Percentiles rank a stretch among this genome's conserved stretches.
Conservation (phyloP, 495 filamentous ascomycete genomes). For the Xylaria scruposa region DNA sequence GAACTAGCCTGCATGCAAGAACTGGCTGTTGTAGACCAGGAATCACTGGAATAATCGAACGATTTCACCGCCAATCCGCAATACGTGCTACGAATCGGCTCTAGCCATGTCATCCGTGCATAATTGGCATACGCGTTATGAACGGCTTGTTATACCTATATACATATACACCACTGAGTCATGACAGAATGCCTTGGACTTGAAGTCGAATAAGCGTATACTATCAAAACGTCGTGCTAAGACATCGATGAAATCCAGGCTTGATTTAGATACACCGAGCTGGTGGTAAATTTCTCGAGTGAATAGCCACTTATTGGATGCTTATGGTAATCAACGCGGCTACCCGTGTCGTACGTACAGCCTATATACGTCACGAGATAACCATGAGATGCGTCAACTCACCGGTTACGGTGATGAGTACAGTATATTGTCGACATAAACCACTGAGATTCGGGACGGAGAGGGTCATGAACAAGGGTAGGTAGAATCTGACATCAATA, state of each 20-base stretch:
- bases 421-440: background rate
- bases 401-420: background rate
- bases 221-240: background rate
- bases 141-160: conserved; percentile 1
- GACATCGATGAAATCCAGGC: background rate
- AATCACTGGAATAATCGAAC: conserved; percentile 13
- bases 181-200: background rate
- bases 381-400: conserved; percentile 6
- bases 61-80: conserved; percentile 13
- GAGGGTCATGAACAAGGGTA: background rate
- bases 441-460: background rate
- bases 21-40: conserved; percentile 3
- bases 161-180: background rate
- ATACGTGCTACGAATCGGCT: conserved; percentile 11
- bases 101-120: conserved; percentile 20
- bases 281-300: background rate
- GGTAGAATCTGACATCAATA: conserved; percentile 1
- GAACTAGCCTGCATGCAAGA: background rate
- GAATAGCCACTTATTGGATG: background rate
- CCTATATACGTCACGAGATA: conserved; percentile 15
- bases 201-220: background rate
- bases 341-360: conserved; percentile 12
- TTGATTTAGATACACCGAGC: background rate
- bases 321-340: background rate
- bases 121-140: background rate